Percentiles rank a stretch among this genome's conserved stretches.
These are phyloP conservation scores for Penicillium verhagenii DNA, from an alignment of 495 filamentous ascomycete genomes.

Conservation along the genomic window DNA sequence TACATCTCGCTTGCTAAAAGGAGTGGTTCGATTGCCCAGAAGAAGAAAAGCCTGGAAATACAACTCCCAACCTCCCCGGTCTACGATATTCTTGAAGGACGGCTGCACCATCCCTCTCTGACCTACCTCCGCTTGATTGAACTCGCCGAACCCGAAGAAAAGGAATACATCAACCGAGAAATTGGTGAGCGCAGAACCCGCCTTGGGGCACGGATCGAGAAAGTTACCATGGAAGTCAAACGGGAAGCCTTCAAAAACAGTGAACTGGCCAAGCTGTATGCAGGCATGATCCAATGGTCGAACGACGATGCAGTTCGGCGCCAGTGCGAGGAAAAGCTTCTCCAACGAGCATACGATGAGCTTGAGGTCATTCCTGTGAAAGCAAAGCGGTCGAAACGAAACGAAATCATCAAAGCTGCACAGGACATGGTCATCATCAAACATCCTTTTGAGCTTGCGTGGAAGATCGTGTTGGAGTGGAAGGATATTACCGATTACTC, in stretches of 20 bases:
- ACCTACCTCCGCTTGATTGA: constrained; percentile 86
- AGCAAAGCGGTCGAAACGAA: constrained; percentile 65
- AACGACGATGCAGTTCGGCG: constrained; percentile 82
- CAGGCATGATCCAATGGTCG: constrained; percentile 82
- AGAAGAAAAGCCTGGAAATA: constrained; percentile 68
- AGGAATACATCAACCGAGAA: constrained; percentile 83
- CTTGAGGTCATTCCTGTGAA: constrained; percentile 63
- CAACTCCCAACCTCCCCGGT: constrained; percentile 75
- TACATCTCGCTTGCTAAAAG: constrained; percentile 66
- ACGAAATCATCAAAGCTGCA: constrained; percentile 69
- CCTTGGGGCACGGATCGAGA: constrained; percentile 76
- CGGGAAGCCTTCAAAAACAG: constrained; percentile 73
- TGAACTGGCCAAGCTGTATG: constrained; percentile 71
- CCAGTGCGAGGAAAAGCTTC: constrained; percentile 83
- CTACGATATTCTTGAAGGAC: constrained; percentile 81
- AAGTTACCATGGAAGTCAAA: constrained; percentile 84
- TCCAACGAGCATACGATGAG: constrained; percentile 76
- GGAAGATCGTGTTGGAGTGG: constrained; percentile 90
- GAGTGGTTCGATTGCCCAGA: constrained; percentile 68
- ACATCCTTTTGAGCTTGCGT: constrained; percentile 85
- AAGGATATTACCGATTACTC: constrained; percentile 68
- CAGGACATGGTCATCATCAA: constrained; percentile 94
- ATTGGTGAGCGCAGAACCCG: constrained; percentile 87
- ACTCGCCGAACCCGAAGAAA: constrained; percentile 82
- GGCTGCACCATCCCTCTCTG: constrained; percentile 72